Percentiles rank a stretch among this genome's conserved stretches.
Evolutionary conservation across 2,329 filamentous ascomycete genomes (phyloP).

Genomic region (Aspergillus sp.): DNA sequence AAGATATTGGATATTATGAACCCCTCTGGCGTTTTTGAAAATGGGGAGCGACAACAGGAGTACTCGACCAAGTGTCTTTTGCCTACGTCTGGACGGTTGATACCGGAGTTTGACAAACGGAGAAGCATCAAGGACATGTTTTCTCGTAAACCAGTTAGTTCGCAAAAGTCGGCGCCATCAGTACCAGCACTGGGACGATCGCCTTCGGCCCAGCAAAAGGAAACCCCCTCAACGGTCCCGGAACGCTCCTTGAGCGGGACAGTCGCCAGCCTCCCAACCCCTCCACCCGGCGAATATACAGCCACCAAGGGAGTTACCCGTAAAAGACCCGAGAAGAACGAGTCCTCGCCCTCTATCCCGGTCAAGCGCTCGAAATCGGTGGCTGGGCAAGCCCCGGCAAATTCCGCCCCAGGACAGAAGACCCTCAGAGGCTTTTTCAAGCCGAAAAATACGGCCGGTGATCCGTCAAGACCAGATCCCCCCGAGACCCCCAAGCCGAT

Average conservation of each 20-base stretch:
- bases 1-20: constrained; percentile 73
- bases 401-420: constrained; percentile 47
- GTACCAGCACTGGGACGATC: neutral
- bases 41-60: constrained; percentile 61
- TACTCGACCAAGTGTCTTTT: constrained; percentile 64
- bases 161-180: constrained; percentile 8
- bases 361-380: constrained; percentile 51
- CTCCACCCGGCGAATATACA: neutral
- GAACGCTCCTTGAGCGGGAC: neutral
- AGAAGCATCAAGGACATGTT: constrained; percentile 94
- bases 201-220: neutral
- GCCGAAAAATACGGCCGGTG: constrained; percentile 43
- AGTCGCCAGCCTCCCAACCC: neutral
- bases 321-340: constrained; percentile 36
- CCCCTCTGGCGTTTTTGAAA: constrained; percentile 63
- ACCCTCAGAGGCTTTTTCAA: constrained; percentile 79
- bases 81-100: constrained; percentile 72
- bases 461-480: neutral
- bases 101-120: constrained; percentile 82
- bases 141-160: constrained; percentile 47
- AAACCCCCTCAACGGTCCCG: neutral
- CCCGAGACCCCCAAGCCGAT: neutral
- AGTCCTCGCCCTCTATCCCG: constrained; percentile 21
- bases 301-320: constrained; percentile 16
- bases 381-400: constrained; percentile 9